A percentile compares a stretch with the other conserved stretches of the same genome.
These are phyloP conservation scores for Conidiobolus coronatus DNA, from an alignment of 371 early-diverging fungal species.

Conservation along the genomic window DNA sequence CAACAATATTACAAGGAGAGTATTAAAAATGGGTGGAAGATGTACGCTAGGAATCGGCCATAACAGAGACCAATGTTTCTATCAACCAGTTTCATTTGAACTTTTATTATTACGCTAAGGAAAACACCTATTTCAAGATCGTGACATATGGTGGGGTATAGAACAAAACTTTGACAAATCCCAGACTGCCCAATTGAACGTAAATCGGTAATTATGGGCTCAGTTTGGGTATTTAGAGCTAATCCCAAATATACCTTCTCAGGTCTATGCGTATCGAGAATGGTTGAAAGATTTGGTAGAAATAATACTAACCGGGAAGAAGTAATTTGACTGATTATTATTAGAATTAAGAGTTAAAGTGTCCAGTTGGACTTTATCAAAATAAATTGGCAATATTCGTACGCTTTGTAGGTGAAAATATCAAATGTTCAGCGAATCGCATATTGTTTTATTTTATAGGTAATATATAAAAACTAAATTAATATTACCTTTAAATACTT, in stretches of 20 bases:
- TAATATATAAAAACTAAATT: too few relatives aligned
- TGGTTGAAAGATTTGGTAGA: slow-evolving; percentile 20
- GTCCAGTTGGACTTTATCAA: too few relatives aligned
- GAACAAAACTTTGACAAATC: slow-evolving; percentile 20
- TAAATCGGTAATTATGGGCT: slow-evolving; percentile 73
- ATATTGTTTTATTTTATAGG: too few relatives aligned
- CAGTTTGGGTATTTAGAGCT: slow-evolving; percentile 65
- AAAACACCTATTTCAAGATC: slow-evolving; percentile 15
- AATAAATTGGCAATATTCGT: too few relatives aligned
- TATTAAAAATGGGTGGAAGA: slow-evolving; percentile 45
- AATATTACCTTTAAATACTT: too few relatives aligned
- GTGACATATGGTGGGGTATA: slow-evolving; percentile 4
- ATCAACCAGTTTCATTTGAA: slow-evolving; percentile 66
- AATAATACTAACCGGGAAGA: slow-evolving; percentile 25
- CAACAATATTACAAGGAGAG: slow-evolving; percentile 18
- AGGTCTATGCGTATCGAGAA: slow-evolving; percentile 47
- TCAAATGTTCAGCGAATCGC: too few relatives aligned
- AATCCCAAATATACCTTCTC: slow-evolving; percentile 22
- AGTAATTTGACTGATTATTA: slow-evolving; percentile 44
- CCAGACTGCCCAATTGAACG: slow-evolving; percentile 56
- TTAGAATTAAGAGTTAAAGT: slow-evolving; percentile 15
- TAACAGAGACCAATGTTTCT: slow-evolving; percentile 69
- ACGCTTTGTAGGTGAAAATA: too few relatives aligned
- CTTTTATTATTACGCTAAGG: slow-evolving; percentile 61
- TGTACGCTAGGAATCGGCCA: slow-evolving; percentile 79